Evolutionary conservation across 108 stramenopile genomes (phyloP), one percentile per base, ranked within the genome.

Genomic region (Fragilaria crotonensis): DNA sequence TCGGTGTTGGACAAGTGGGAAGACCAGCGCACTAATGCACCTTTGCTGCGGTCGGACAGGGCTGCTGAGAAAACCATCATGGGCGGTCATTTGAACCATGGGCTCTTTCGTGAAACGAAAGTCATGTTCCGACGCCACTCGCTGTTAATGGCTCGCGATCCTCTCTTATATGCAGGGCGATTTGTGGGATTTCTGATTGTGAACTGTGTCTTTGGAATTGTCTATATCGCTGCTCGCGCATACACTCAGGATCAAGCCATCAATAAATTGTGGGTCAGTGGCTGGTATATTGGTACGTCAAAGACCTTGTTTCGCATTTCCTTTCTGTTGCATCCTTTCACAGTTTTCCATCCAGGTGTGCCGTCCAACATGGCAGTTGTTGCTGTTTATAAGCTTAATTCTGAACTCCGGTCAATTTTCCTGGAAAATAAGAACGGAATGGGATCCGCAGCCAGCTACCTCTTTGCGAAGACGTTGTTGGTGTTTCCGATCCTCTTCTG

Each of bases 241-340:
- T 46, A 58, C 55, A 45, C 18, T n/a, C 61, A 66, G 28, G 55
- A 52, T 45, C 72, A 67, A 29, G 36, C 57, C 30, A 22, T 54
- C 29, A 73, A 63, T 50, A 73, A 66, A 32, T 45, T 72, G 25
- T 67, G 65, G 66, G 14, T 73, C 3, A 48, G 3, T 30, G n/a
- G 28, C 41, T 65, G 59, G 59, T 65, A 27, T 45, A 23, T 31
- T 9, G 54, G 36, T 41, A 41, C 36, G 36, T 41, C 36, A 11
- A 14, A 11, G 14, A 41, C 7, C 14, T 7, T 41, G 18, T 21
- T 19, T 50, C 9, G 21, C 9, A 19, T 9, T 50, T 22, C 7
- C 21, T n/a, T 22, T 22, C 49, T 19, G 5, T n/a, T 50, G 49
- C 5, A 21, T 5, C 5, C 19, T n/a, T 50, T 20, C 19, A 9